A percentile compares a stretch with the other conserved stretches of the same genome.
phyloP scores from a whole-genome alignment of 129 eudicot species.

The Flaveria ramosissima region DNA sequence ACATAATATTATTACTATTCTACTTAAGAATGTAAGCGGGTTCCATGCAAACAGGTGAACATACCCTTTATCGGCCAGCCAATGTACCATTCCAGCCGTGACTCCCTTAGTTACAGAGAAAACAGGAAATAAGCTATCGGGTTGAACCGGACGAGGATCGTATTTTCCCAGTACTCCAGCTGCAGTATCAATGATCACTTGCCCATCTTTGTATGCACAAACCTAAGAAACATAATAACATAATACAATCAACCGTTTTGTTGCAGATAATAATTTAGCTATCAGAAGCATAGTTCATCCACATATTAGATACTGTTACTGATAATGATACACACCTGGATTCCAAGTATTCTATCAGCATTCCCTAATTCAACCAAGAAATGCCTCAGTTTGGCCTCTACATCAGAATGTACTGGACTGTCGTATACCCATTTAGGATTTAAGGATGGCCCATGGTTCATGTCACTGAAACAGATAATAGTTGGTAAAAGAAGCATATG shows the following conservation, averaged over 20 bases:
- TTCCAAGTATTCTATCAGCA: constrained; percentile 88
- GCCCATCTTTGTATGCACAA: constrained; percentile 96
- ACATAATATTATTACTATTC: not conserved
- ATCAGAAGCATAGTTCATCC: not conserved
- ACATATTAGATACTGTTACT: not conserved
- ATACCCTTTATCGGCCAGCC: constrained; percentile 90
- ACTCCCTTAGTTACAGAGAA: constrained; percentile 91
- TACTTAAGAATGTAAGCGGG: not conserved
- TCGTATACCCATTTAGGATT: constrained; percentile 71
- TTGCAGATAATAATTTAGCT: not conserved
- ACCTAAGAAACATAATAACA: constrained; percentile 44
- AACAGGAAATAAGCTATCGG: constrained; percentile 86
- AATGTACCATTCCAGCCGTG: constrained; percentile 88
- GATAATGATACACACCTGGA: constrained; percentile 56
- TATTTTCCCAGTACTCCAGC: constrained; percentile 94
- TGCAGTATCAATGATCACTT: constrained; percentile 93
- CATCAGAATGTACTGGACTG: constrained; percentile 71
- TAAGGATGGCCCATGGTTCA: constrained; percentile 60
- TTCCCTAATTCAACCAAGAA: constrained; percentile 73
- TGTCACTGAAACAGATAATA: constrained; percentile 53
- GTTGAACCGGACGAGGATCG: constrained; percentile 97
- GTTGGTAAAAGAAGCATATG: constrained; percentile 5
- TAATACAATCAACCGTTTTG: not conserved
- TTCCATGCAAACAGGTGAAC: constrained; percentile 18
- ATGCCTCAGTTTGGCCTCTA: constrained; percentile 74